These are phyloP conservation scores for Atkinsonella texensis DNA, from an alignment of 2,329 filamentous ascomycete genomes.

Conservation along the genomic window DNA sequence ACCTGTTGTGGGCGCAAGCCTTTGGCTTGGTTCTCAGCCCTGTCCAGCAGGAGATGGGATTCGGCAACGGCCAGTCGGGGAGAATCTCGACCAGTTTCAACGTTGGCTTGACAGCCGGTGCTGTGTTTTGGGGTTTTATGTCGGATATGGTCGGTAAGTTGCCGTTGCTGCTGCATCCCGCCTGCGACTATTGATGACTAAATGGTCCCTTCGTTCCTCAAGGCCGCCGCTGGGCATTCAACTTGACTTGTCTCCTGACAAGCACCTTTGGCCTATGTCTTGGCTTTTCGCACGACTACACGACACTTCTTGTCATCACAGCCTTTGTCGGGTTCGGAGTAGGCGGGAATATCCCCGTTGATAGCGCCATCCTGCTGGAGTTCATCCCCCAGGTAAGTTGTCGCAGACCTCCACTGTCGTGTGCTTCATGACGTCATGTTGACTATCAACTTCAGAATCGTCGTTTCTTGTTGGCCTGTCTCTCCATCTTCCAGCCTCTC, in stretches of 20 bases:
- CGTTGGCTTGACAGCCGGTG: conserved; percentile 30
- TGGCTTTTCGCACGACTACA: conserved; percentile 36
- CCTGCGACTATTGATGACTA: neutral
- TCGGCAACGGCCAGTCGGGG: conserved; percentile 23
- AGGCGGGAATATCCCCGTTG: conserved; percentile 43
- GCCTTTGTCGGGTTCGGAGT: conserved; percentile 42
- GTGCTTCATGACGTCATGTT: neutral
- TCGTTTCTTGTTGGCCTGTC: conserved; percentile 37
- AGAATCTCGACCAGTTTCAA: conserved; percentile 44
- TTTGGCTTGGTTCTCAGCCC: conserved; percentile 42
- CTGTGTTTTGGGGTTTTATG: conserved; percentile 42
- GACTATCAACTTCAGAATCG: conserved; percentile 17
- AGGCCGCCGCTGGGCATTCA: conserved; percentile 43
- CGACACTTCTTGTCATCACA: conserved; percentile 37
- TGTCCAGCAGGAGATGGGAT: conserved; percentile 44
- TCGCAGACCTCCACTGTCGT: neutral
- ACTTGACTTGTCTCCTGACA: conserved; percentile 42
- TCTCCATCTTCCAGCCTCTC: conserved; percentile 44
- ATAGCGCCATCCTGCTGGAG: conserved; percentile 43
- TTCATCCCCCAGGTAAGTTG: conserved; percentile 34
- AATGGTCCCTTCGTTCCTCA: neutral
- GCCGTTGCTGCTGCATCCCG: neutral
- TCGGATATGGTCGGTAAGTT: conserved; percentile 33
- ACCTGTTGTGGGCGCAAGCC: conserved; percentile 45
- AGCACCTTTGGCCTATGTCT: conserved; percentile 41